Conservation (phyloP, 2,329 filamentous ascomycete genomes). For the Capronia epimyces region DNA sequence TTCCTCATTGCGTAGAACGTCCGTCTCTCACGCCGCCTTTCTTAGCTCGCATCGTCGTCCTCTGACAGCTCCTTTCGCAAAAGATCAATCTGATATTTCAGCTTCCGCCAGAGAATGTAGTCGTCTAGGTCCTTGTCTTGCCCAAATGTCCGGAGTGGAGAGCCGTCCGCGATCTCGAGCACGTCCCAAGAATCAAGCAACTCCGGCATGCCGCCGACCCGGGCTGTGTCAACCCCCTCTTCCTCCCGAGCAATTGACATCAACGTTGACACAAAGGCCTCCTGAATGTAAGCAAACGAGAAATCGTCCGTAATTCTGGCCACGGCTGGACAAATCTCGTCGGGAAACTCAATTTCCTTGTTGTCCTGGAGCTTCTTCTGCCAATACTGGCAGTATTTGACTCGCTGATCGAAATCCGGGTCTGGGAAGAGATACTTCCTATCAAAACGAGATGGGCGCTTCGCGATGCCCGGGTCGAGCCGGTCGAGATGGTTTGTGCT, state of each 20-base stretch:
- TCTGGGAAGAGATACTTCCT: slow-evolving; percentile 44
- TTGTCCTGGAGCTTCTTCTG: slow-evolving; percentile 30
- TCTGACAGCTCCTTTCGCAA: slow-evolving; percentile 38
- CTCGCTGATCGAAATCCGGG: slow-evolving; percentile 36
- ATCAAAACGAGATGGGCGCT: slow-evolving; percentile 45
- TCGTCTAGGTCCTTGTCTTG: slow-evolving; percentile 35
- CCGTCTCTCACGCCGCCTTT: no score
- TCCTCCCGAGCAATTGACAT: slow-evolving; percentile 32
- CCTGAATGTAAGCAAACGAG: slow-evolving; percentile 45
- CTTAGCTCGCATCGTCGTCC: neutral
- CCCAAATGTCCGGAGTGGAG: neutral
- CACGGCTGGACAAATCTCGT: slow-evolving; percentile 37
- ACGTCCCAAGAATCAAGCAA: slow-evolving; percentile 16
- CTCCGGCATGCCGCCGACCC: neutral
- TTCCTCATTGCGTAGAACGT: no score
- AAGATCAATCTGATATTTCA: slow-evolving; percentile 42
- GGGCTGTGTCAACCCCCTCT: neutral
- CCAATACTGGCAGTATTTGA: slow-evolving; percentile 44
- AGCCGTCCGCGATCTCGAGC: slow-evolving; percentile 12
- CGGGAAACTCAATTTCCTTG: slow-evolving; percentile 37
- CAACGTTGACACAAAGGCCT: slow-evolving; percentile 40
- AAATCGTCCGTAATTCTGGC: slow-evolving; percentile 42
- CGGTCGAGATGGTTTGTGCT: slow-evolving; percentile 37
- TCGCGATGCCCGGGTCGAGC: slow-evolving; percentile 40
- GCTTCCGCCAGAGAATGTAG: slow-evolving; percentile 38